Evolutionary conservation across 2,329 filamentous ascomycete species (phyloP).

Genomic region (Pseudogymnoascus sp.): DNA sequence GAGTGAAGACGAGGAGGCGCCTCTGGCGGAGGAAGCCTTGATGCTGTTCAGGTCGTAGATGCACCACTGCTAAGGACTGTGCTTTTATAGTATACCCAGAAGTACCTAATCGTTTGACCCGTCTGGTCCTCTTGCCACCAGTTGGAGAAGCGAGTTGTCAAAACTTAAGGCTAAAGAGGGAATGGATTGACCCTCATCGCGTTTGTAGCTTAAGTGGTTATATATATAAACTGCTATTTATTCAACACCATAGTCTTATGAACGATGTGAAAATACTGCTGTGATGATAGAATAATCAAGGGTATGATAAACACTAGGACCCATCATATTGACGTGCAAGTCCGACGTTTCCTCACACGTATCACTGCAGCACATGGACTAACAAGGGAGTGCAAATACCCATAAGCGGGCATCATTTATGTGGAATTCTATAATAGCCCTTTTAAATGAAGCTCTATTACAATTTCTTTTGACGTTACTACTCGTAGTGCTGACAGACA

Average conservation of each 20-base stretch:
- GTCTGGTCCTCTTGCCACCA: background rate
- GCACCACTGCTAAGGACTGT: background rate
- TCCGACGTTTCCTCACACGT: background rate
- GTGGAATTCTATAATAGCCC: background rate
- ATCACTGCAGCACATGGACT: background rate
- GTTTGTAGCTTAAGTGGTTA: background rate
- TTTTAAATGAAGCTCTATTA: background rate
- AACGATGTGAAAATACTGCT: background rate
- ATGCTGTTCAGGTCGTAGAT: conserved; percentile 26
- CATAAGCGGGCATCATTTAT: background rate
- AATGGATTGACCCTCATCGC: background rate
- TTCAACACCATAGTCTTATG: background rate
- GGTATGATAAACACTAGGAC: too few species aligned
- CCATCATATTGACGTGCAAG: background rate
- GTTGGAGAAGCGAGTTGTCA: background rate
- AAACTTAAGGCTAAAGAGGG: background rate
- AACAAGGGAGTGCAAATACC: background rate
- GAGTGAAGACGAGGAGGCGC: conserved; percentile 42
- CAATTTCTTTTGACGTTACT: too few species aligned
- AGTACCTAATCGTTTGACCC: background rate
- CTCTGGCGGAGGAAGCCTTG: conserved; percentile 22
- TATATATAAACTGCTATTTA: background rate
- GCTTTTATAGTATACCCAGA: background rate
- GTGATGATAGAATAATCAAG: background rate
- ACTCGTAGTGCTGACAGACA: too few species aligned